These are phyloP conservation scores for Solanum gandarillasii DNA, from an alignment of 257 asterid species.

Conservation along the genomic window DNA sequence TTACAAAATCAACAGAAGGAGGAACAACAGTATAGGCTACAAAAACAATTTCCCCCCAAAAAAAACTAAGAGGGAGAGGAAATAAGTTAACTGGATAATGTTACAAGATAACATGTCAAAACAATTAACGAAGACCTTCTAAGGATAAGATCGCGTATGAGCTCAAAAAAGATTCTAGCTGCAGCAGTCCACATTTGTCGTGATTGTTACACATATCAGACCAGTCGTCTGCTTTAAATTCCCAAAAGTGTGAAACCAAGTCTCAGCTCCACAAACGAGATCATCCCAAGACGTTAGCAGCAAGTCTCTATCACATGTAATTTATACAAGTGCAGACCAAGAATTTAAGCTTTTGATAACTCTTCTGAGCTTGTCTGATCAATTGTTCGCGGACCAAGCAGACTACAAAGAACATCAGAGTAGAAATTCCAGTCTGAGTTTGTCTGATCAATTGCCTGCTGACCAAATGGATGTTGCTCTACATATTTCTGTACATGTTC, in stretches of 20 bases:
- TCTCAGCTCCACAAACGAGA: not conserved
- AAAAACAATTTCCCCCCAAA: not conserved
- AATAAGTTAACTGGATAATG: not conserved
- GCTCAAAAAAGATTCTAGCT: not conserved
- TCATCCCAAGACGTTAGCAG: not conserved
- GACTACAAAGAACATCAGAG: slow-evolving; percentile 37
- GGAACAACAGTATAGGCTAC: not conserved
- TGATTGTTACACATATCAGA: not conserved
- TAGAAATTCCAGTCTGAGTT: slow-evolving; percentile 55
- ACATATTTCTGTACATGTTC: slow-evolving; percentile 45
- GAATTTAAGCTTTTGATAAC: not conserved
- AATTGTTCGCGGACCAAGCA: not conserved
- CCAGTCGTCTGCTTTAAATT: not conserved
- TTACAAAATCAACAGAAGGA: not conserved
- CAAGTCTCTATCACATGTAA: not conserved
- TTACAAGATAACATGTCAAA: not conserved
- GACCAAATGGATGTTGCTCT: slow-evolving; percentile 68
- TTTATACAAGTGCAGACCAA: not conserved
- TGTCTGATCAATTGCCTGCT: slow-evolving; percentile 46
- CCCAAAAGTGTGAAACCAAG: not conserved
- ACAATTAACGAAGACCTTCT: not conserved
- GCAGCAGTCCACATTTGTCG: not conserved
- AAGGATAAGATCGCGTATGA: not conserved
- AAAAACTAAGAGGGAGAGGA: not conserved
- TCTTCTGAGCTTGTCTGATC: not conserved